A percentile compares a stretch with the other conserved stretches of the same genome.
phyloP scores from a whole-genome alignment of 2,329 filamentous ascomycete genomes.

The Blastomyces emzantsi region DNA sequence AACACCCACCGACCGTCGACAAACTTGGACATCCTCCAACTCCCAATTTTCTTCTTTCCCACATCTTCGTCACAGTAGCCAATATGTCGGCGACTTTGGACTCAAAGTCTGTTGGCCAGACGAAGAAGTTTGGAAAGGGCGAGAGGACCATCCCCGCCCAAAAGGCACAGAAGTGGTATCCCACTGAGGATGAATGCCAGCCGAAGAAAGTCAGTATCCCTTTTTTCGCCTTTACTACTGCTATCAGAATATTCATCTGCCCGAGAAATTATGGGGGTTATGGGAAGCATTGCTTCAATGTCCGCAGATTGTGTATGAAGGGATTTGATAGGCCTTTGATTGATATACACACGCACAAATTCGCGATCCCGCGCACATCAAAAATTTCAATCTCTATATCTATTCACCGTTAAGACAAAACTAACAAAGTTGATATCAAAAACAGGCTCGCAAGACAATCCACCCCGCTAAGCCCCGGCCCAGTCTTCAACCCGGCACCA shows the following conservation, averaged over 20 bases:
- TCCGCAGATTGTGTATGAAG: not conserved
- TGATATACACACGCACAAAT: not conserved
- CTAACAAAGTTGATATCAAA: conserved; percentile 22
- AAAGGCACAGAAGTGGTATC: conserved; percentile 99
- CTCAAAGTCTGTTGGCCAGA: conserved; percentile 40
- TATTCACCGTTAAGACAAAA: conserved; percentile 1
- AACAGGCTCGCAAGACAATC: conserved; percentile 86
- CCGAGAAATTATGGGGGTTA: not conserved
- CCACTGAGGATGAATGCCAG: conserved; percentile 80
- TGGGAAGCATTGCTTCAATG: not conserved
- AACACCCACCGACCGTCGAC: conserved; percentile 36
- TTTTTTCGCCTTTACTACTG: conserved; percentile 7
- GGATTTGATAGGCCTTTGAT: not conserved
- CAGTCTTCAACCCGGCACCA: conserved; percentile 84
- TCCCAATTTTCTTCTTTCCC: conserved; percentile 22
- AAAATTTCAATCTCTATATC: not conserved
- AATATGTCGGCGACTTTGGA: conserved; percentile 47
- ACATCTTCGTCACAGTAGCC: conserved; percentile 37
- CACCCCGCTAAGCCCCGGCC: conserved; percentile 79
- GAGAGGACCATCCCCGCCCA: conserved; percentile 81
- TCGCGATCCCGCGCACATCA: conserved; percentile 6
- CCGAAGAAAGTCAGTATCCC: conserved; percentile 79
- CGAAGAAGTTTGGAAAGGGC: conserved; percentile 97
- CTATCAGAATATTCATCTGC: not conserved
- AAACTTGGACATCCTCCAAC: conserved; percentile 30